These are phyloP conservation scores for Solanum sejunctum DNA, from an alignment of 257 asterid species.

Conservation along the genomic window DNA sequence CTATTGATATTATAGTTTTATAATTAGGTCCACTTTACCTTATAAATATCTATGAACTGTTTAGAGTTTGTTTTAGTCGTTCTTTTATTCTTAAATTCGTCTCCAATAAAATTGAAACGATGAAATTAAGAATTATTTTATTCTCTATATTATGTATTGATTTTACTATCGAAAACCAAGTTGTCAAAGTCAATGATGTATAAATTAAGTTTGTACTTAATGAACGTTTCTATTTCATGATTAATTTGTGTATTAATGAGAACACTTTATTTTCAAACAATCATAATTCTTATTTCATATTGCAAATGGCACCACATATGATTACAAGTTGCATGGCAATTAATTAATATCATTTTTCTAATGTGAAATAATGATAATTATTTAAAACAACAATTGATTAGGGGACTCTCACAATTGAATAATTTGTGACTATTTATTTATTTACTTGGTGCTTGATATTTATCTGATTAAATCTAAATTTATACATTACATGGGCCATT, in stretches of 20 bases:
- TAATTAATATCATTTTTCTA: background rate
- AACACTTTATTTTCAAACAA: background rate
- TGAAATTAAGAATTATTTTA: background rate
- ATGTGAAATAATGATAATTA: background rate
- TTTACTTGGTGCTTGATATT: background rate
- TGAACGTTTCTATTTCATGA: background rate
- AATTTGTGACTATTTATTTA: background rate
- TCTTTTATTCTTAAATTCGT: background rate
- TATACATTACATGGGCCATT: rapidly evolving
- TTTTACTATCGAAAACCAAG: background rate
- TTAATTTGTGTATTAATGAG: background rate
- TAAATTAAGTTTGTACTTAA: background rate
- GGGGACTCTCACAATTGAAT: background rate
- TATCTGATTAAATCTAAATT: background rate
- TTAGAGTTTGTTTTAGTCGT: rapidly evolving
- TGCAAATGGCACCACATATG: background rate
- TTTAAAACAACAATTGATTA: background rate
- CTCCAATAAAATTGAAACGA: background rate
- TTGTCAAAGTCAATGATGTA: background rate
- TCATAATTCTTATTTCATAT: background rate
- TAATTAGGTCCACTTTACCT: too few relatives aligned
- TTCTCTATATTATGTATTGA: background rate
- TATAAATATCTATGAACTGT: background rate
- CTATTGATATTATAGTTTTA: too few relatives aligned
- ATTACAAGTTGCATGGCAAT: background rate